Percentiles rank a stretch among this genome's conserved stretches.
Conservation (phyloP, 83 land plant species). For the Thuja plicata region DNA sequence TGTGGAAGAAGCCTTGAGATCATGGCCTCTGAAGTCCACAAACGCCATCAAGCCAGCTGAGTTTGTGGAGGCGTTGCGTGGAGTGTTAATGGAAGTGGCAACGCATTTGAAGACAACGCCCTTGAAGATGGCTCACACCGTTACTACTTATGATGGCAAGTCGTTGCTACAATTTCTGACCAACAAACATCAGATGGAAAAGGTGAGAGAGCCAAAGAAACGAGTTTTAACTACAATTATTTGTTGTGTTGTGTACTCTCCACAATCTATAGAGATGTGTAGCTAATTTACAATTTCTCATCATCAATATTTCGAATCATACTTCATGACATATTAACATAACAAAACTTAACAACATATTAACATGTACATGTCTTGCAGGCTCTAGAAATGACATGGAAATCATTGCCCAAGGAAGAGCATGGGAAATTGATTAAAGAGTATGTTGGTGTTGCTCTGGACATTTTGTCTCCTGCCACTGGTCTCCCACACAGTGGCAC, state of each 20-base stretch:
- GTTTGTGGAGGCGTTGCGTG: conserved; percentile 35
- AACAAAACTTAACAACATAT: too few species aligned
- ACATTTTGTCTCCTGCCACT: conserved; percentile 46
- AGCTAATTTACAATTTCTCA: too few species aligned
- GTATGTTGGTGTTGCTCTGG: conserved; percentile 44
- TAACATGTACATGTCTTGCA: neutral
- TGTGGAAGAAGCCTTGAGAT: conserved; percentile 43
- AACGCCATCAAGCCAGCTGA: conserved; percentile 29
- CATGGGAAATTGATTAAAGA: conserved; percentile 38
- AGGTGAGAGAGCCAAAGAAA: conserved; percentile 24
- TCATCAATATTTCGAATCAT: too few species aligned
- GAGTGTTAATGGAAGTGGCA: conserved; percentile 18
- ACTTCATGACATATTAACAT: too few species aligned
- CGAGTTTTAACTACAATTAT: too few species aligned
- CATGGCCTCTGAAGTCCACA: conserved; percentile 20
- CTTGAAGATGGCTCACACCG: conserved; percentile 59
- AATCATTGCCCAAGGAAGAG: conserved; percentile 38
- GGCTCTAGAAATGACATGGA: conserved; percentile 34
- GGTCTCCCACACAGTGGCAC: conserved; percentile 58
- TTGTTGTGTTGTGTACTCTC: too few species aligned
- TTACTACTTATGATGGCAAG: conserved; percentile 60
- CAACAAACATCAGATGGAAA: conserved; percentile 52
- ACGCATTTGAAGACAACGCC: conserved; percentile 45
- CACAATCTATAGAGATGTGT: too few species aligned
- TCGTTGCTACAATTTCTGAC: conserved; percentile 42